Conservation (phyloP, 495 filamentous ascomycete genomes). For the Niebla homalea region DNA sequence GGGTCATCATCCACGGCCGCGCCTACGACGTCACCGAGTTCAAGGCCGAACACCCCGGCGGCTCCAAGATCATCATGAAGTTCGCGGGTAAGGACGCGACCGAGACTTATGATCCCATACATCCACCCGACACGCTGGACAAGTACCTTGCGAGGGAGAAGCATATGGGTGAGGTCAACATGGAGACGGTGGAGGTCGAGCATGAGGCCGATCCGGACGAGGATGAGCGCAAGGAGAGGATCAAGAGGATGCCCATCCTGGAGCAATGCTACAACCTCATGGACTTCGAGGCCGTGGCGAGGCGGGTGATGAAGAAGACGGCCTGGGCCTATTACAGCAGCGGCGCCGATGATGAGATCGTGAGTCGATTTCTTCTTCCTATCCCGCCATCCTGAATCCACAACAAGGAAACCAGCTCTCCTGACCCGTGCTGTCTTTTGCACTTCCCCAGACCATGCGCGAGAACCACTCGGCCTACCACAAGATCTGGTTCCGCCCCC, state of each 20-base stretch:
- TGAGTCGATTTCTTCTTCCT: constrained; percentile 29
- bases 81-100: constrained; percentile 79
- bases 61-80: constrained; percentile 69
- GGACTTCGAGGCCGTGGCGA: constrained; percentile 89
- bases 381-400: too few species aligned
- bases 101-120: constrained; percentile 82
- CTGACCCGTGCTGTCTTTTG: neutral
- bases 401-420: too few species aligned
- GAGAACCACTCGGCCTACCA: constrained; percentile 96
- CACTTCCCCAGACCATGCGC: constrained; percentile 63
- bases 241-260: constrained; percentile 65
- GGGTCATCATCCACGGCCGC: constrained; percentile 76
- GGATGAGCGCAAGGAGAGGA: constrained; percentile 56
- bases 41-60: constrained; percentile 81
- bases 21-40: constrained; percentile 93
- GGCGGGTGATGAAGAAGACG: constrained; percentile 78
- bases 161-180: constrained; percentile 84
- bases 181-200: constrained; percentile 66
- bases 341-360: constrained; percentile 94
- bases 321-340: constrained; percentile 97
- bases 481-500: constrained; percentile 93
- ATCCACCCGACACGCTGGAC: constrained; percentile 67
- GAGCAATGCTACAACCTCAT: constrained; percentile 88
- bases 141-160: constrained; percentile 53
- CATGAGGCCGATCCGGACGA: constrained; percentile 64